Percentiles rank a stretch among this genome's conserved stretches.
Evolutionary conservation across 306 rosid genomes (phyloP).

Genomic region (Fagus crenata): DNA sequence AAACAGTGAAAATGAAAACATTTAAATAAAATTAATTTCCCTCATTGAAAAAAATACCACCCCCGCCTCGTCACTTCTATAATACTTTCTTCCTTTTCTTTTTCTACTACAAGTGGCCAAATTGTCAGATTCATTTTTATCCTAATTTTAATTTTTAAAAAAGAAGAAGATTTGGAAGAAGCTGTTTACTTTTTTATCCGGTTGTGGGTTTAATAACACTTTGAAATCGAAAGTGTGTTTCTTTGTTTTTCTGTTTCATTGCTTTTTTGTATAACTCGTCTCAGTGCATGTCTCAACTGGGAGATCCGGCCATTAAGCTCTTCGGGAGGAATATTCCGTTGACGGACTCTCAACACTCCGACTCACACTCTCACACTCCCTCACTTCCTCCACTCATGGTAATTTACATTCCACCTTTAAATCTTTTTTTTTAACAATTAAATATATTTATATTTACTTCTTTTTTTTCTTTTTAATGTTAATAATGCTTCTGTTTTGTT

Average conservation of each 20-base stretch:
- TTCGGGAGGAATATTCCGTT: constrained; percentile 48
- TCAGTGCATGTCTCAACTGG: constrained; percentile 39
- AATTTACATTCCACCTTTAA: constrained; percentile 1
- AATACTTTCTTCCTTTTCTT: too few species aligned
- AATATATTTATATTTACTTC: not conserved
- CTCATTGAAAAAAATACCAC: not conserved
- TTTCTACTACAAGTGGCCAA: not conserved
- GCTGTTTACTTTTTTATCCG: not conserved
- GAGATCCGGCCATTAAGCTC: constrained; percentile 58
- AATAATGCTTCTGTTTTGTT: not conserved
- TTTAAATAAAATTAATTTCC: not conserved
- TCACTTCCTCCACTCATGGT: constrained; percentile 40
- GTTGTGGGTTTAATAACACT: constrained; percentile 14
- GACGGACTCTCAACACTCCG: constrained; percentile 13
- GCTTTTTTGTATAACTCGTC: not conserved
- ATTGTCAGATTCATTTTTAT: not conserved
- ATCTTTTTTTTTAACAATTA: not conserved
- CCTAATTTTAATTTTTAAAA: not conserved
- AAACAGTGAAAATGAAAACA: not conserved
- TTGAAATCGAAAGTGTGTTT: not conserved
- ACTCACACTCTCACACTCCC: constrained; percentile 17
- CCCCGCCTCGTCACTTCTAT: too few species aligned
- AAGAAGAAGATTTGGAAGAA: not conserved
- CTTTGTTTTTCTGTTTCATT: constrained; percentile 21
- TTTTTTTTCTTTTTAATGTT: not conserved